Evolutionary conservation across 1,139 yeast species (phyloP).

Genomic region (Maudiozyma humilis): DNA sequence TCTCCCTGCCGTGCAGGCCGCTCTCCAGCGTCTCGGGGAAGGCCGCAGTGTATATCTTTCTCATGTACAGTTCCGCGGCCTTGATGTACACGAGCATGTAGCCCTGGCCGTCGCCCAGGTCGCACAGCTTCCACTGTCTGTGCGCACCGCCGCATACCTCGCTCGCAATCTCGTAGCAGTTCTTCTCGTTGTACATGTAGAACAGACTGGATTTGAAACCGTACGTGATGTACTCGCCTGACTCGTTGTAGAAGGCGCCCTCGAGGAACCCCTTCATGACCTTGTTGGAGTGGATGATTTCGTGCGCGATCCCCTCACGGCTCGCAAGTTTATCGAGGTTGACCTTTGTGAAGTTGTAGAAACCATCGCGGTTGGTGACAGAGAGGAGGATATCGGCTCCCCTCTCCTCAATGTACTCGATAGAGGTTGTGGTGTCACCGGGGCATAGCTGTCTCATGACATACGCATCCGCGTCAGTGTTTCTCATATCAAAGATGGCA

Average conservation of each 20-base stretch:
- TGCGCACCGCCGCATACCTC: slow-evolving; percentile 91
- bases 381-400: slow-evolving; percentile 27
- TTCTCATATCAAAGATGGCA: slow-evolving; percentile 43
- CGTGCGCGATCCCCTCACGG: slow-evolving; percentile 11
- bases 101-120: slow-evolving; percentile 16
- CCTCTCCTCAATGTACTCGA: slow-evolving; percentile 34
- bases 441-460: slow-evolving; percentile 44
- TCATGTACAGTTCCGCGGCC: slow-evolving; percentile 39
- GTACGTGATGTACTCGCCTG: slow-evolving; percentile 50
- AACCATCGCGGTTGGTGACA: slow-evolving; percentile 59
- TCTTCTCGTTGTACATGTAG: slow-evolving; percentile 75
- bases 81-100: slow-evolving; percentile 45
- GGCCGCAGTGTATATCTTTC: slow-evolving; percentile 22
- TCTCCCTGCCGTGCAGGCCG: slow-evolving; percentile 90
- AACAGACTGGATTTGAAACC: slow-evolving; percentile 80
- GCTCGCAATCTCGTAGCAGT: slow-evolving; percentile 58
- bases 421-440: slow-evolving; percentile 70
- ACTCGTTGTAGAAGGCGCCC: slow-evolving; percentile 45
- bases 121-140: slow-evolving; percentile 56
- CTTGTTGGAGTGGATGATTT: slow-evolving; percentile 50
- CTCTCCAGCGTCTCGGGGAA: slow-evolving; percentile 34
- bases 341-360: slow-evolving; percentile 36
- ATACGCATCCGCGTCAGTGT: slow-evolving; percentile 21
- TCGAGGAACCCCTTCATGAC: slow-evolving; percentile 71
- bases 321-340: slow-evolving; percentile 4